Evolutionary conservation across 2,329 filamentous ascomycete genomes (phyloP), one percentile per base, ranked within the genome.

Genomic region (Zymoseptoria passerinii): DNA sequence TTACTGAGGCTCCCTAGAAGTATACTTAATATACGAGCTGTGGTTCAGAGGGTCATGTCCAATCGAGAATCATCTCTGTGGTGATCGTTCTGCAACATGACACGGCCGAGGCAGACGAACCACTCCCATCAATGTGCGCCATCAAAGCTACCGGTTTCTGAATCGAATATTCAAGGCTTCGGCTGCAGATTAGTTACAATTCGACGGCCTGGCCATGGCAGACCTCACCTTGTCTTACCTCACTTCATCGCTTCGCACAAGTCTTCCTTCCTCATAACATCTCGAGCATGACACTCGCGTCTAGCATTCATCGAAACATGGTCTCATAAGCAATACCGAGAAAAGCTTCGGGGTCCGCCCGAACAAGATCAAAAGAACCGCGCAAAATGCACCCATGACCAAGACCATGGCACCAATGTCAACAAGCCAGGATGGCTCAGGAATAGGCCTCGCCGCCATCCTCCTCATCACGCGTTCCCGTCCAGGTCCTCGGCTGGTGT

Each of bases 401-500:
- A 28, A 28, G 50, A 7, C 20, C 8, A 9, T 20, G 23, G 4
- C 50, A 52, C 49, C 28, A 44, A 50, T 52, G 20, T 54, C 29
- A 16, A 55, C 55, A 18, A 29, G 35, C 13, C 48, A 44, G 35
- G n/a, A 16, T 7, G 35, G n/a, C 13, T 13, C 29, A n/a, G 61
- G 54, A 56, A 44, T 48, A 7, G 59, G 54, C 13, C 78, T 86
- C 52, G 73, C 91, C 57, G 89, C 86, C 44, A 83, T 94, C 58
- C 83, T 90, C 54, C 82, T 94, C 29, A 84, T 92, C 65, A 84
- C 90, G 66, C 83, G 88, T 63, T 89, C 88, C 28, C 85, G 88
- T 63, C 87, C 89, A 66, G 90, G 90, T 13, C 89, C 90, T 23
- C 84, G 85, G 63, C 87, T 94, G 67, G 87, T 94, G 67, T 95